Conservation (phyloP, 2,329 filamentous ascomycete genomes). For the Claviceps pusilla region DNA sequence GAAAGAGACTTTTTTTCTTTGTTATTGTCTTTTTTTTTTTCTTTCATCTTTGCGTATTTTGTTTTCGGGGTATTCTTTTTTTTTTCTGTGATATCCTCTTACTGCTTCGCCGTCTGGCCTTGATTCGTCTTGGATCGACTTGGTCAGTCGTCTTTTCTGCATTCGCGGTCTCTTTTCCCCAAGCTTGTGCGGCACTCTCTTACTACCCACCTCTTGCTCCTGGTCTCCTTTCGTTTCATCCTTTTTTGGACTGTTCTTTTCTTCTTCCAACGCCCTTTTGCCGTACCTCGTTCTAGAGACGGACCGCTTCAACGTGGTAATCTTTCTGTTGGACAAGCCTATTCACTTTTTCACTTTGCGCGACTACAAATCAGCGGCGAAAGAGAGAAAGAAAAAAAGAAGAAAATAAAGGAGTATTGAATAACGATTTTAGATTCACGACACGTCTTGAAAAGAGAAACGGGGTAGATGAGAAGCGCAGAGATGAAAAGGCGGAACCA, state of each 20-base stretch:
- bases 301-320: neutral
- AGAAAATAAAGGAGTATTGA: no score
- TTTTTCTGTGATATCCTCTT: neutral
- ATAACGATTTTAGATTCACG: no score
- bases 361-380: no score
- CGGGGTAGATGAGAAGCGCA: no score
- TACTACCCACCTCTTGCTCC: neutral
- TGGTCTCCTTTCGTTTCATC: neutral
- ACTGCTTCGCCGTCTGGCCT: neutral
- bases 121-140: neutral
- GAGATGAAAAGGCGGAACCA: no score
- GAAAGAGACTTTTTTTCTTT: neutral
- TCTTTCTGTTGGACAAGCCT: no score
- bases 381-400: no score
- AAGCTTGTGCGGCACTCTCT: neutral
- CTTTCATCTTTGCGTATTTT: neutral
- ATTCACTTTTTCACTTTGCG: no score
- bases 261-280: neutral
- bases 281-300: neutral
- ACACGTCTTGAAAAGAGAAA: no score
- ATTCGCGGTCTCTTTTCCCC: neutral
- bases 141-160: neutral
- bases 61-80: neutral
- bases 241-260: neutral
- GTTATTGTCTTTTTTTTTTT: constrained; percentile 2